Conservation (phyloP, 352 stramenopile genomes). For the Pythium volutum region DNA sequence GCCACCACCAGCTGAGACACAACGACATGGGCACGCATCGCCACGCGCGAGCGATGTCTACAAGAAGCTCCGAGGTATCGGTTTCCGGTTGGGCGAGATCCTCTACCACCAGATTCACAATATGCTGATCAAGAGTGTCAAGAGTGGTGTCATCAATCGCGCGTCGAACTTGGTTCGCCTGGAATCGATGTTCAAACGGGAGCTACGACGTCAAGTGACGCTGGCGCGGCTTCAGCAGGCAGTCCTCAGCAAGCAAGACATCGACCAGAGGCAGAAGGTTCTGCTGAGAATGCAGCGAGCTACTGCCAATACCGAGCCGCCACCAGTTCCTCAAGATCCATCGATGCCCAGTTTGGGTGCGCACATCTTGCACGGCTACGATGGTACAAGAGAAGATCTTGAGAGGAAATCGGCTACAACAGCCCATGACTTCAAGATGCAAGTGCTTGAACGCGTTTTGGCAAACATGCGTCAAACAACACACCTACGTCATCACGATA, state of each 20-base stretch:
- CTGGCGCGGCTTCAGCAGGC: slow-evolving; percentile 39
- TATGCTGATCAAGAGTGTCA: slow-evolving; percentile 45
- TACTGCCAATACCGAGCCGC: not conserved
- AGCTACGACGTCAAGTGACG: slow-evolving; percentile 55
- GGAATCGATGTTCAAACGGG: slow-evolving; percentile 56
- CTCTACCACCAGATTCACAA: slow-evolving; percentile 38
- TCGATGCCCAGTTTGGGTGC: not conserved
- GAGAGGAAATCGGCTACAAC: slow-evolving; percentile 10
- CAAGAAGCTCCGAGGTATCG: slow-evolving; percentile 33
- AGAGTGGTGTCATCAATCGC: slow-evolving; percentile 37
- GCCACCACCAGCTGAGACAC: not conserved
- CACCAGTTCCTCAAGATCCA: not conserved
- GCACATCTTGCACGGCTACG: not conserved
- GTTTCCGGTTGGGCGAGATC: slow-evolving; percentile 37
- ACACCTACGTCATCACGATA: not conserved
- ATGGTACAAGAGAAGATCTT: not conserved
- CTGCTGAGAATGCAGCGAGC: not conserved
- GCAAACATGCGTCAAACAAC: slow-evolving; percentile 4
- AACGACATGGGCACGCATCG: not conserved
- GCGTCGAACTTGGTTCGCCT: slow-evolving; percentile 48
- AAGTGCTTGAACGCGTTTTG: slow-evolving; percentile 45
- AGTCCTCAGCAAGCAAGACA: slow-evolving; percentile 26
- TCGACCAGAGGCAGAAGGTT: slow-evolving; percentile 15
- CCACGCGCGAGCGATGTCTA: slow-evolving; percentile 30
- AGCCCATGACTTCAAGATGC: slow-evolving; percentile 57